Conservation (phyloP, 768 basidiomycete genomes). For the Termitomyces sp. region DNA sequence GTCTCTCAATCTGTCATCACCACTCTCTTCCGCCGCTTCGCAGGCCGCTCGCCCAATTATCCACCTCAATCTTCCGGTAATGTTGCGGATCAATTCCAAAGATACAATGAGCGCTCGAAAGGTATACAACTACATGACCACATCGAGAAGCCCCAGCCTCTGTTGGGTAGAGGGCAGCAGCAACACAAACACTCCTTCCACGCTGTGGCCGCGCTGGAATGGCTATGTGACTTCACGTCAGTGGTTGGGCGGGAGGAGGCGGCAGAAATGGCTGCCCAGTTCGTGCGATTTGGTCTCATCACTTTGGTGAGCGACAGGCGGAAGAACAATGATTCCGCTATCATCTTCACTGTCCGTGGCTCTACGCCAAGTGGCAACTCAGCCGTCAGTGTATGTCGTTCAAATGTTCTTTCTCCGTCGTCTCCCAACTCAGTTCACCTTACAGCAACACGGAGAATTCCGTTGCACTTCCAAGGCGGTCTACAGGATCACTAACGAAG, state of each 20-base stretch:
- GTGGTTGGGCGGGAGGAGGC: slow-evolving; percentile 95
- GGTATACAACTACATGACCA: slow-evolving; percentile 70
- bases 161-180: slow-evolving; percentile 42
- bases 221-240: slow-evolving; percentile 97
- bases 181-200: slow-evolving; percentile 74
- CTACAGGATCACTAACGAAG: slow-evolving; percentile 93
- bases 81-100: slow-evolving; percentile 57
- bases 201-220: slow-evolving; percentile 87
- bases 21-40: slow-evolving; percentile 93
- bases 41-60: slow-evolving; percentile 84
- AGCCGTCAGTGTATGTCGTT: slow-evolving; percentile 58
- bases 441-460: slow-evolving; percentile 91
- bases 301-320: slow-evolving; percentile 85
- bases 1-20: slow-evolving; percentile 92
- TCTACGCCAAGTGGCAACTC: slow-evolving; percentile 73
- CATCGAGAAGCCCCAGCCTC: slow-evolving; percentile 59
- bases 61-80: slow-evolving; percentile 37
- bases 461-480: slow-evolving; percentile 94
- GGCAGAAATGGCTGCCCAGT: slow-evolving; percentile 96
- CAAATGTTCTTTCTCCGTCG: slow-evolving; percentile 3
- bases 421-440: slow-evolving; percentile 10
- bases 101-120: slow-evolving; percentile 78
- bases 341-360: slow-evolving; percentile 89
- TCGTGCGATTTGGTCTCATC: slow-evolving; percentile 93
- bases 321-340: slow-evolving; percentile 87